Conservation (phyloP, 108 stramenopile genomes). For the Stephanodiscus minutulus region DNA sequence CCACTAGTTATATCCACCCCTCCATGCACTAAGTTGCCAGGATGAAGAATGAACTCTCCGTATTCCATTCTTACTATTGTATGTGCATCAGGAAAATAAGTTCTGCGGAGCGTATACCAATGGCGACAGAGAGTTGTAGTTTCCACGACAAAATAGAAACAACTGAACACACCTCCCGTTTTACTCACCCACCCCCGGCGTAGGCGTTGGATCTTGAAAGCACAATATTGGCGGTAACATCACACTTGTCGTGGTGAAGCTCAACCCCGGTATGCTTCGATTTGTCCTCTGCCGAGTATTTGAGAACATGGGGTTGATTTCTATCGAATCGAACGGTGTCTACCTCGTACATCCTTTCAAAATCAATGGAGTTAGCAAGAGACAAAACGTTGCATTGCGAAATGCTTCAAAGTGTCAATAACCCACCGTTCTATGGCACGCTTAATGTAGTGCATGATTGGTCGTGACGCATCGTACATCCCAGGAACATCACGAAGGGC, state of each 20-base stretch:
- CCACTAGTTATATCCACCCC: slow-evolving; percentile 68
- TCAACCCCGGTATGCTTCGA: slow-evolving; percentile 71
- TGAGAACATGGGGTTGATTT: slow-evolving; percentile 82
- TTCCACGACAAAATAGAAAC: background rate
- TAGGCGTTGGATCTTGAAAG: slow-evolving; percentile 57
- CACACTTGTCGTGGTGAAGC: slow-evolving; percentile 79
- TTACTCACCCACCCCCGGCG: slow-evolving; percentile 71
- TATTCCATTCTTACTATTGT: slow-evolving; percentile 57
- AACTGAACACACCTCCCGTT: background rate
- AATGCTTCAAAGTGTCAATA: background rate
- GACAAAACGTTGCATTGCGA: background rate
- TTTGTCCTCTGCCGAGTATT: slow-evolving; percentile 61
- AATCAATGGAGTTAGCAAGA: background rate
- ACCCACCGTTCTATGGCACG: slow-evolving; percentile 26
- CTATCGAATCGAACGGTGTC: slow-evolving; percentile 54
- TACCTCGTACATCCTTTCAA: slow-evolving; percentile 45
- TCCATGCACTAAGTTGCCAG: slow-evolving; percentile 69
- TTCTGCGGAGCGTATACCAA: slow-evolving; percentile 34
- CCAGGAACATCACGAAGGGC: slow-evolving; percentile 69
- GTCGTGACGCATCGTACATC: slow-evolving; percentile 45
- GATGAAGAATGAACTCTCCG: slow-evolving; percentile 80
- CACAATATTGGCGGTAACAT: slow-evolving; percentile 73
- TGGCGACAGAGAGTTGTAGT: background rate
- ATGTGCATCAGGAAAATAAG: slow-evolving; percentile 62
- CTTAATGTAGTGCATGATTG: slow-evolving; percentile 58